Conservation (phyloP, 106 monocot genomes). For the Apostasia ramifera region DNA sequence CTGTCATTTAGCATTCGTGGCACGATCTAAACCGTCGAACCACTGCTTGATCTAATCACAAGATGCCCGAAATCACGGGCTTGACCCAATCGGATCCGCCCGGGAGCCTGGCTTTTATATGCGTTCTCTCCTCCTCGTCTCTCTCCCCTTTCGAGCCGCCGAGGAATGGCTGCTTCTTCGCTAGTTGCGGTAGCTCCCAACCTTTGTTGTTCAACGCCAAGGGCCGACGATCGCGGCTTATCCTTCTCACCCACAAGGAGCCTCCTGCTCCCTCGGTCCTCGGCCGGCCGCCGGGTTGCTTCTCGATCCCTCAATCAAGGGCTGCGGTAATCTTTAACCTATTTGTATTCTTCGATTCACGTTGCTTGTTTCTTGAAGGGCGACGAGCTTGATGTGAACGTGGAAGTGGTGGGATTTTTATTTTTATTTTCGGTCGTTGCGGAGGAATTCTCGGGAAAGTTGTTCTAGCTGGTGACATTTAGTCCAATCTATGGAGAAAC, state of each 20-base stretch:
- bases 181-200: constrained; percentile 15
- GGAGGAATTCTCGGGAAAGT: too few relatives aligned
- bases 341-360: background rate
- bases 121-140: background rate
- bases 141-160: background rate
- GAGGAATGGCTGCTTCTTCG: constrained; percentile 14
- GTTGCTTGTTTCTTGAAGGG: background rate
- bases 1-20: too few relatives aligned
- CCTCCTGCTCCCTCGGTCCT: constrained; percentile 2
- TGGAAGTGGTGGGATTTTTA: background rate
- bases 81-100: too few relatives aligned
- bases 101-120: too few relatives aligned
- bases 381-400: background rate
- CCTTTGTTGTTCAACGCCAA: constrained; percentile 1
- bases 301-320: background rate
- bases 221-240: background rate
- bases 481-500: too few relatives aligned
- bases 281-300: background rate
- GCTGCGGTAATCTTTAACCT: constrained; percentile 12
- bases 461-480: too few relatives aligned
- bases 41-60: too few relatives aligned
- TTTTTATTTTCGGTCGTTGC: background rate
- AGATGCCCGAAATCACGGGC: too few relatives aligned
- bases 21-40: too few relatives aligned
- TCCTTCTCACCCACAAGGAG: background rate